Evolutionary conservation across 495 filamentous ascomycete genomes (phyloP).

Genomic region (Trichocladium antarcticum): DNA sequence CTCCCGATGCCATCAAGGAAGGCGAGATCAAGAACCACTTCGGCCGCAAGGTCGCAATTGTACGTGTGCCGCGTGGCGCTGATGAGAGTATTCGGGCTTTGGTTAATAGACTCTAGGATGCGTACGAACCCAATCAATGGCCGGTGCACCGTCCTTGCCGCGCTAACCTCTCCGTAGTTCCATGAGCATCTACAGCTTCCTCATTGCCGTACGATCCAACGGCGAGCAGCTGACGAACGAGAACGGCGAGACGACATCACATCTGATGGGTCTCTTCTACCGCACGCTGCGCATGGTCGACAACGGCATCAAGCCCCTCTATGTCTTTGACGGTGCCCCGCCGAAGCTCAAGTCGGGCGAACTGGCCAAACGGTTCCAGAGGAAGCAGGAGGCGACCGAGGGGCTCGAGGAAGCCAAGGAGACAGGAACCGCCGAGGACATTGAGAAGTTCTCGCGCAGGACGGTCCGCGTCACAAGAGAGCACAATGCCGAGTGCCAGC

Average conservation of each 20-base stretch:
- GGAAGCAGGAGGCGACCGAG: conserved; percentile 80
- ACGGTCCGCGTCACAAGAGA: conserved; percentile 93
- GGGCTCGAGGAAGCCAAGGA: conserved; percentile 92
- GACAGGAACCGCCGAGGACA: conserved; percentile 88
- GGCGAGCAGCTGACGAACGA: conserved; percentile 93
- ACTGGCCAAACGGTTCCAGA: conserved; percentile 81
- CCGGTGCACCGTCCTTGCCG: background rate
- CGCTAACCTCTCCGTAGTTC: conserved; percentile 45
- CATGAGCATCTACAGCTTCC: conserved; percentile 98
- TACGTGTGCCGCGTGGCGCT: conserved; percentile 34
- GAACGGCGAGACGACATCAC: conserved; percentile 88
- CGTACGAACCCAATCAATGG: conserved; percentile 44
- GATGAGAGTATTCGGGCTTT: background rate
- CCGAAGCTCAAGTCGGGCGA: conserved; percentile 96
- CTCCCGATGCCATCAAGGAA: conserved; percentile 84
- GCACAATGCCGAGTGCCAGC: conserved; percentile 91
- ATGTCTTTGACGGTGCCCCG: conserved; percentile 93
- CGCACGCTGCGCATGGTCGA: conserved; percentile 95
- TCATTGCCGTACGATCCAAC: conserved; percentile 91
- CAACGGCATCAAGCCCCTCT: conserved; percentile 96
- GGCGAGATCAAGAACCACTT: conserved; percentile 98
- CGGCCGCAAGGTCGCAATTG: conserved; percentile 92
- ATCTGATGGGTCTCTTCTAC: conserved; percentile 99
- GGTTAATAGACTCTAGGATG: conserved; percentile 50
- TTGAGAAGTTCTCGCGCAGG: conserved; percentile 93